Base-by-base conservation (phyloP, 768 basidiomycete species). In the Lentinus brumalis region DNA sequence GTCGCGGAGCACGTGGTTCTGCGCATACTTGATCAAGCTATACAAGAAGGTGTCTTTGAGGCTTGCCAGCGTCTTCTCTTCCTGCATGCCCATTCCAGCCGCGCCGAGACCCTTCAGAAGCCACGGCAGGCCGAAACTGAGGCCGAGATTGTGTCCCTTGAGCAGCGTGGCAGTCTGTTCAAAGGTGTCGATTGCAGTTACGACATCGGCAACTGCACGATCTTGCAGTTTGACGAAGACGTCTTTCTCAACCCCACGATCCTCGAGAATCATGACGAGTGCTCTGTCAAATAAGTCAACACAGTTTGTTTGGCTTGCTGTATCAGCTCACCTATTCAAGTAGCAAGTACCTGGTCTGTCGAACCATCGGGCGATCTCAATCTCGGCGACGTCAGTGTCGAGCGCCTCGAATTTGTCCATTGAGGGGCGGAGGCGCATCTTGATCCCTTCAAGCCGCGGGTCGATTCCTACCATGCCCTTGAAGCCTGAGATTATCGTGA, bases 391-490 rank as follows among this genome's bases (percentile, higher is more conserved):
- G 35, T 74, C 66, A 42, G 73, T 80, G 2, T 78, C 70, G 0
- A 74, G 80, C 6, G 80, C 83, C 15, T 80, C 73, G 62, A 94
- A 94, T 66, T 94, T 94, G 39, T 79, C 81, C 91, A 93, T 93
- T 0, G 88, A 89, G 6, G 75, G 73, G 38, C 92, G 78, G 9
- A 92, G 69, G 31, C 87, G 80, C 88, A 94, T 89, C 16, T 79
- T 81, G 51, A 87, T 83, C 0, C 85, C 85, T 50, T 81, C 74
- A 3, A 91, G 68, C 26, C 61, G 56, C 3, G 67, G 73, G 66
- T 94, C 92, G 11, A 94, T 79, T 4, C 76, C 79, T 0, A 94
- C 88, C 26, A 94, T 83, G 0, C 93, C 94, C 72, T 95, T 95
- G 73, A 80, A 92, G 4, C 71, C 70, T 69, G 8, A 14, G 10